These are phyloP conservation scores for Aspergillus sp. DNA, from an alignment of 2,329 filamentous ascomycete genomes.

Conservation along the genomic window DNA sequence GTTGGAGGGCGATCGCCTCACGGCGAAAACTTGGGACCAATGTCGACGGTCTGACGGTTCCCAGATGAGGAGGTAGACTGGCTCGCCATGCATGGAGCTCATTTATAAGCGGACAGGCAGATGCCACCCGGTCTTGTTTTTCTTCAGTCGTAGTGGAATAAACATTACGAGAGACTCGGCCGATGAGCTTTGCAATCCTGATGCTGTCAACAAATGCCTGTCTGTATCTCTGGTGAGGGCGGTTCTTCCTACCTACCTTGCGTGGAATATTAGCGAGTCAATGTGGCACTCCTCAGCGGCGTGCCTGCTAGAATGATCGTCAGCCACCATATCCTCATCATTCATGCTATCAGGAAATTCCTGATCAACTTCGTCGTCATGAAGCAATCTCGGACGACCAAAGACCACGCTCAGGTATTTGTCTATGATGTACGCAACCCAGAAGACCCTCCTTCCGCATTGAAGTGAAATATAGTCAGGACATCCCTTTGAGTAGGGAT, in stretches of 20 bases:
- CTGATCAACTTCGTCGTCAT: conserved; percentile 60
- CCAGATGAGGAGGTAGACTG: conserved; percentile 22
- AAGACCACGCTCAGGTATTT: conserved; percentile 58
- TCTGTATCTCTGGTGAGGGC: not conserved
- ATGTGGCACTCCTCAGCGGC: conserved; percentile 24
- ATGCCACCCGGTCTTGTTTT: conserved; percentile 17
- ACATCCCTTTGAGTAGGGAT: conserved; percentile 11
- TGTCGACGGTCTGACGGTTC: conserved; percentile 22
- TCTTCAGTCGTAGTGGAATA: conserved; percentile 21
- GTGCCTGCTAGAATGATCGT: conserved; percentile 25
- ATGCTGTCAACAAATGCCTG: not conserved
- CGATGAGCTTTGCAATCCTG: conserved; percentile 23
- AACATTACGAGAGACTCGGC: conserved; percentile 21
- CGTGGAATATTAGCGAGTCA: conserved; percentile 43
- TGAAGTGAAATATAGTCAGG: conserved; percentile 30
- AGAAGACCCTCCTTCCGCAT: conserved; percentile 54
- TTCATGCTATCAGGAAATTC: conserved; percentile 49
- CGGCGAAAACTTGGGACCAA: conserved; percentile 23
- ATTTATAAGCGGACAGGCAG: conserved; percentile 17
- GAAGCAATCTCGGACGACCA: conserved; percentile 55
- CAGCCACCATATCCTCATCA: conserved; percentile 50
- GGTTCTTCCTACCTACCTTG: conserved; percentile 20
- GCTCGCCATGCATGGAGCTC: conserved; percentile 20
- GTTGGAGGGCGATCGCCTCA: conserved; percentile 25
- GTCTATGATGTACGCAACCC: conserved; percentile 57